These are phyloP conservation scores for Backusella australiensis DNA, from an alignment of 192 early-diverging fungal species.

Conservation along the genomic window DNA sequence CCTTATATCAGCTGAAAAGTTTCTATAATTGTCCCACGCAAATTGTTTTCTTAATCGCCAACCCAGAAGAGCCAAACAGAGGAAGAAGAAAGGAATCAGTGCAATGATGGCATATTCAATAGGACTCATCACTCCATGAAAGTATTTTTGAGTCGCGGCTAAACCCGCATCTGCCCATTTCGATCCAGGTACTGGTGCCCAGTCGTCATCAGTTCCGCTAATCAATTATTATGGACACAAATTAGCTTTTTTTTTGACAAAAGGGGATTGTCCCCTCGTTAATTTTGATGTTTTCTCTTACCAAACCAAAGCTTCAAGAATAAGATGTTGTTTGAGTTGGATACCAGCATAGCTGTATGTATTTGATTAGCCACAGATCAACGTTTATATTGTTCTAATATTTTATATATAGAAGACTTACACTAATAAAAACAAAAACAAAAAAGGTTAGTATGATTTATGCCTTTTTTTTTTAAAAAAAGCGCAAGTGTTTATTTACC, in stretches of 20 bases:
- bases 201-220: conserved; percentile 7
- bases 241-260: neutral
- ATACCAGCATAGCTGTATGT: conserved; percentile 34
- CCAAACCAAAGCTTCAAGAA: conserved; percentile 38
- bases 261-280: neutral
- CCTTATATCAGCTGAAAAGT: conserved; percentile 43
- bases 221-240: neutral
- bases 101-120: conserved; percentile 46
- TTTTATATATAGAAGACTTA: neutral
- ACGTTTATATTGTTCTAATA: neutral
- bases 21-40: conserved; percentile 48
- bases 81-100: conserved; percentile 36
- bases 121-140: conserved; percentile 32
- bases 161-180: conserved; percentile 17
- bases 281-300: neutral
- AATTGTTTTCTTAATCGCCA: conserved; percentile 37
- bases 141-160: conserved; percentile 17
- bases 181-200: conserved; percentile 17
- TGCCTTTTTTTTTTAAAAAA: neutral
- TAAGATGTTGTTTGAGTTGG: conserved; percentile 40
- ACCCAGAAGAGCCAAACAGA: conserved; percentile 23
- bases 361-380: neutral
- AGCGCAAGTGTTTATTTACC: conserved; percentile 10
- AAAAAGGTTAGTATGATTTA: neutral
- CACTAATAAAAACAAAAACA: conserved; percentile 7